Base-by-base conservation (phyloP, 306 rosid species). In the Leucaena leucocephala region DNA sequence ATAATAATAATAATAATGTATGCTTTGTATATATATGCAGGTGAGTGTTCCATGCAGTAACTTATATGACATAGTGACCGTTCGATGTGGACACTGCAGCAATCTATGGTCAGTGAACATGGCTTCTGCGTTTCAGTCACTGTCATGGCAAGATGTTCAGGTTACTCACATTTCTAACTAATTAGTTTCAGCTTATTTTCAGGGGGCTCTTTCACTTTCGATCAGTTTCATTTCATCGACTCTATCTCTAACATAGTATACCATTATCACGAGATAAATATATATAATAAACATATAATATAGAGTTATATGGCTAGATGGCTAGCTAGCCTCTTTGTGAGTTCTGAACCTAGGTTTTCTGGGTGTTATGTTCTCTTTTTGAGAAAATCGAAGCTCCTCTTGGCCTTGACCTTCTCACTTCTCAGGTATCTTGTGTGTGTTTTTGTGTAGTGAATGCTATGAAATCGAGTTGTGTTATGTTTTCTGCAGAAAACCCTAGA, bases 31-130 rank as follows among this genome's bases (percentile, higher is more conserved):
- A 34, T 19, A 27, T 74, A 36, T 69, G 83, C 92, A 96, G 99
- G 99, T 96, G 89, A 96, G 99, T 80, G 99, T 96, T 89, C 99
- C 99, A 93, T 96, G 96, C 98, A 90, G 90, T 74, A 93, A 84
- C 85, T 80, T 96, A 61, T 84, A 89, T 75, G 99, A 96, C 87
- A 93, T 91, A 10, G 99, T 96, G 87, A 96, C 99, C 72, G 98
- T 96, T 82, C 93, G 99, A 88, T 96, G 99, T 74, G 99, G 99
- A 21, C 99, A 93, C 92, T 96, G 99, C 89, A 90, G 93, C 75
- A 96, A 96, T 90, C 88, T 96, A n/a, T 96, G 97, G 99, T 91
- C 99, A 76, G 98, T 96, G 76, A 96, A 96, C 84, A 96, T 96
- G 99, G 98, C 98, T 64, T 97, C 98, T 9, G 97, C 99, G 61